phyloP scores from a whole-genome alignment of 106 monocot genomes.

The Vanilla planifolia region DNA sequence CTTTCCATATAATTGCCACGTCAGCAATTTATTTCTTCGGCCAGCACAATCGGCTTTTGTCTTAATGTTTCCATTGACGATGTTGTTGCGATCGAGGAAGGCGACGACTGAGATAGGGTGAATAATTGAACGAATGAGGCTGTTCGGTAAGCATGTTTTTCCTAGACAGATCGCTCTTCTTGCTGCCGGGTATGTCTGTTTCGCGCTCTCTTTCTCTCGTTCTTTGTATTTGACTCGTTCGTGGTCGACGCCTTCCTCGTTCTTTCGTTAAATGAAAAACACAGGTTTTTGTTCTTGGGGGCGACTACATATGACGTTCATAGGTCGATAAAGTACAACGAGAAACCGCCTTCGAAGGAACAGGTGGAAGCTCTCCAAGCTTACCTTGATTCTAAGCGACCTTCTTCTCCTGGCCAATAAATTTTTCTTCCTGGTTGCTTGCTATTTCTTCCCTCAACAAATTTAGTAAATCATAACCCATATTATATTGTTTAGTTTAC shows the following conservation, averaged over 20 bases:
- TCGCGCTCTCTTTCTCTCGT: background rate
- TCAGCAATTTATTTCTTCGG: no score
- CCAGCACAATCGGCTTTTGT: no score
- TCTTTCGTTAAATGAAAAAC: no score
- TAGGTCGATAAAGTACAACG: conserved; percentile 62
- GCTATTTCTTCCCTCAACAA: background rate
- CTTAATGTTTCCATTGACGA: no score
- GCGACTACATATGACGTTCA: conserved; percentile 70
- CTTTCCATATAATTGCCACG: no score
- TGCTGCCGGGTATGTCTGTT: conserved; percentile 25
- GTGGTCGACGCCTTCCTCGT: background rate
- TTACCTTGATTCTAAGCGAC: conserved; percentile 48
- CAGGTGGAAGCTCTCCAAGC: conserved; percentile 44
- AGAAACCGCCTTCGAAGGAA: conserved; percentile 48
- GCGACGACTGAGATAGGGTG: no score
- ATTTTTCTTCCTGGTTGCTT: background rate
- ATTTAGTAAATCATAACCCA: background rate
- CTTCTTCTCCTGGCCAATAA: background rate
- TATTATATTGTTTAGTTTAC: background rate
- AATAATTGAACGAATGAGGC: conserved; percentile 15
- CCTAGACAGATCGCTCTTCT: conserved; percentile 37
- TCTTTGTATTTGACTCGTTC: background rate
- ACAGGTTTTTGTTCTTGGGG: conserved; percentile 45
- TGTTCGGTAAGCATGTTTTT: conserved; percentile 32
- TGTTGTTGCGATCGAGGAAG: no score